A percentile compares a stretch with the other conserved stretches of the same genome.
Conservation (phyloP, 1,284 basidiomycete species). For the Phlebopus sp. region DNA sequence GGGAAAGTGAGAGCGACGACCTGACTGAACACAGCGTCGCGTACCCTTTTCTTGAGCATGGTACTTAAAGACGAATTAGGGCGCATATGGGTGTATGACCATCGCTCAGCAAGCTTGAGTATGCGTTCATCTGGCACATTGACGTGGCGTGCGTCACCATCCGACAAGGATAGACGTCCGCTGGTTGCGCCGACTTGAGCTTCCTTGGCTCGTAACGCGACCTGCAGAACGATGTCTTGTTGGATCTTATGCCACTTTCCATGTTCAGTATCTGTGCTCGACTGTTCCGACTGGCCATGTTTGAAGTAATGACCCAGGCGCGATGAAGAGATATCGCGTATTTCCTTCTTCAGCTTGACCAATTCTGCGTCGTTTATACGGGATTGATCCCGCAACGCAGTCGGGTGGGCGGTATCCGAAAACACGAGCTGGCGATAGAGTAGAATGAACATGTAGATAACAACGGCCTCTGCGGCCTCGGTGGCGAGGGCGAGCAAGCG, state of each 20-base stretch:
- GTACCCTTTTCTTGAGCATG: slow-evolving; percentile 60
- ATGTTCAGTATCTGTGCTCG: slow-evolving; percentile 36
- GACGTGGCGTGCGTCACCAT: slow-evolving; percentile 15
- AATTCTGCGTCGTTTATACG: slow-evolving; percentile 49
- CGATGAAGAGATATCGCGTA: slow-evolving; percentile 69
- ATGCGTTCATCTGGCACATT: slow-evolving; percentile 48
- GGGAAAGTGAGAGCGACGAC: slow-evolving; percentile 54
- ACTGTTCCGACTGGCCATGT: slow-evolving; percentile 24
- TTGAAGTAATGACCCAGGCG: slow-evolving; percentile 57
- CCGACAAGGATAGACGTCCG: slow-evolving; percentile 12
- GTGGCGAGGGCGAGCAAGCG: slow-evolving; percentile 68
- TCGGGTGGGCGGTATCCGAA: slow-evolving; percentile 35
- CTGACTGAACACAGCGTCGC: slow-evolving; percentile 60
- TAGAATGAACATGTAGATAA: slow-evolving; percentile 78
- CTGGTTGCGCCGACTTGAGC: slow-evolving; percentile 26
- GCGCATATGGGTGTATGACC: slow-evolving; percentile 61
- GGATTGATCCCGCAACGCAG: slow-evolving; percentile 24
- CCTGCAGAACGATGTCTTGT: slow-evolving; percentile 62
- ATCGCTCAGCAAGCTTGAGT: slow-evolving; percentile 58
- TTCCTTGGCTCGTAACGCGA: slow-evolving; percentile 59
- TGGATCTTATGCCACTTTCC: slow-evolving; percentile 49
- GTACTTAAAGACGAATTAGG: slow-evolving; percentile 51
- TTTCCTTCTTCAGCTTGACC: slow-evolving; percentile 67
- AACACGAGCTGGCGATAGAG: slow-evolving; percentile 74
- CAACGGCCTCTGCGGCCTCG: slow-evolving; percentile 75